Base-by-base conservation (phyloP, 768 basidiomycete genomes). In the Pisolithus orientalis region DNA sequence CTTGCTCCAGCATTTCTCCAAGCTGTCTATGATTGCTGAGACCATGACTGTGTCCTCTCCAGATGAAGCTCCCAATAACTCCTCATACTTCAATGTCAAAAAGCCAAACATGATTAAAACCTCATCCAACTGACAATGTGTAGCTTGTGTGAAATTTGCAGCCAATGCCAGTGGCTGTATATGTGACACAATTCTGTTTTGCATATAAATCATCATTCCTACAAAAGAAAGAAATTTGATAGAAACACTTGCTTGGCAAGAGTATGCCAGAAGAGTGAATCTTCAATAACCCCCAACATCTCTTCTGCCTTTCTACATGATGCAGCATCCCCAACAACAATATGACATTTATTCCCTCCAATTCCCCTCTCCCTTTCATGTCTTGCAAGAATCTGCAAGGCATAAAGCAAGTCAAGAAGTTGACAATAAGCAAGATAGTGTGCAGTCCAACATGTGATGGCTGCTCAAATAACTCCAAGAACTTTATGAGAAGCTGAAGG, bases 71-170 rank as follows among this genome's bases (percentile, higher is more conserved):
- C 32, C 31, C 28, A 17, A 28, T 8, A 54, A 39, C 13, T 49
- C 14, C 17, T 39, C 25, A 47, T 64, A 70, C 27, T 54, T 44
- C 21, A 52, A 44, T 24, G 56, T 25, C 4, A 72, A 52, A 21
- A 50, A 56, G 2, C 65, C 71, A 50, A 71, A 68, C 21, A 62
- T 64, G 9, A 70, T 46, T 10, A 68, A 58, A 24, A 71, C 69
- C 42, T 63, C 48, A 57, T 70, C 67, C 34, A 69, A 62, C 0
- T 62, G 58, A 50, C 66, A 67, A 39, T 65, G 63, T 13, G 65
- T 39, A 1, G 54, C 51, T 44, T 72, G 66, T 52, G 52, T 70
- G 66, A 21, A 64, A 54, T 39, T 39, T 11, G 10, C n/a, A 13
- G n/a, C n/a, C 38, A 13, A 11, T 39, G 38, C 38, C 38, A 39